Evolutionary conservation across 192 early-diverging fungal genomes (phyloP).

Genomic region (Coemansia sp.): DNA sequence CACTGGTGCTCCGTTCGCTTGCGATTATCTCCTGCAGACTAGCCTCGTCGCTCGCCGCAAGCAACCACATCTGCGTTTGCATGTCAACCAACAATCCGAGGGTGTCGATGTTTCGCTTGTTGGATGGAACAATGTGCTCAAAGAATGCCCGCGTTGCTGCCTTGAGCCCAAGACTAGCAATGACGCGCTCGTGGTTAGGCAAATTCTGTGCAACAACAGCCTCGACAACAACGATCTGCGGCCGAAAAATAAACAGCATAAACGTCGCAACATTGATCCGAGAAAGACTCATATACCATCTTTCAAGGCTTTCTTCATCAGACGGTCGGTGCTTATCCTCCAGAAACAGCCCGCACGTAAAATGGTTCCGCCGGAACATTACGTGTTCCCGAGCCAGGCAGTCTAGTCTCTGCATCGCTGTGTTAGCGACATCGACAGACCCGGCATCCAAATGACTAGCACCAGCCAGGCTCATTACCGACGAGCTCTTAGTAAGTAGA

Average conservation of each 20-base stretch:
- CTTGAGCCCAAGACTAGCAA: conserved; percentile 34
- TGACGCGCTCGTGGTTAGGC: conserved; percentile 31
- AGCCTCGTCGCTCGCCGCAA: conserved; percentile 34
- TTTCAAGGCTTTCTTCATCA: conserved; percentile 21
- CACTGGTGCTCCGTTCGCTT: conserved; percentile 17
- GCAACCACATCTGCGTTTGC: conserved; percentile 47
- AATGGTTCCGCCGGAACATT: conserved; percentile 37
- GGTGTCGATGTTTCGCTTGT: conserved; percentile 17
- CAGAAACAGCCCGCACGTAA: conserved; percentile 32
- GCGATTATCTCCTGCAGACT: conserved; percentile 33
- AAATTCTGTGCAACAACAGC: conserved; percentile 16
- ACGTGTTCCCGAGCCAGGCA: conserved; percentile 38
- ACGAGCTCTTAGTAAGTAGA: not conserved
- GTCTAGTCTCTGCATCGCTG: conserved; percentile 18
- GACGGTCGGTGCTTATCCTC: conserved; percentile 16
- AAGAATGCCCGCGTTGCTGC: conserved; percentile 26
- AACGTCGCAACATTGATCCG: conserved; percentile 48
- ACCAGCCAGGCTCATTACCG: not conserved
- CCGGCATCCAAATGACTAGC: not conserved
- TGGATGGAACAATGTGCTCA: conserved; percentile 30
- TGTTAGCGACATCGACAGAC: not conserved
- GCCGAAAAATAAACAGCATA: conserved; percentile 31
- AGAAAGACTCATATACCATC: conserved; percentile 31
- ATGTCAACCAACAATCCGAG: conserved; percentile 41
- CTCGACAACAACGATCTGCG: conserved; percentile 21